Conservation (phyloP, 768 basidiomycete genomes). For the Leccinum aurantiacum region DNA sequence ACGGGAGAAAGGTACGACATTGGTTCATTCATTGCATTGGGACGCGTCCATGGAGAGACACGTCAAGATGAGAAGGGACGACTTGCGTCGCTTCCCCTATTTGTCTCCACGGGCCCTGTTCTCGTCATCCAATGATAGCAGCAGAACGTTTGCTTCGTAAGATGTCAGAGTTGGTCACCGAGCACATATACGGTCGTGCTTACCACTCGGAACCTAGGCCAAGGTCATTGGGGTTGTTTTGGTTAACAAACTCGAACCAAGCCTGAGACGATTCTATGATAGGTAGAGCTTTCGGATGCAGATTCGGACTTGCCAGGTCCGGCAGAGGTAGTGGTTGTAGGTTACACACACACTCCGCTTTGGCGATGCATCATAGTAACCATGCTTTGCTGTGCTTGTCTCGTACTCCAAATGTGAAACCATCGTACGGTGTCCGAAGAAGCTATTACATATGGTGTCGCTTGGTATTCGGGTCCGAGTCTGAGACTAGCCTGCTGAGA, state of each 20-base stretch:
- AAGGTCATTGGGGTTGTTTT: neutral
- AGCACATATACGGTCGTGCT: neutral
- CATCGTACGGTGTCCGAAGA: neutral
- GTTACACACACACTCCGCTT: neutral
- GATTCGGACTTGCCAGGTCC: neutral
- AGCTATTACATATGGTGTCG: too few species aligned
- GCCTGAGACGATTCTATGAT: neutral
- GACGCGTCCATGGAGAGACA: neutral
- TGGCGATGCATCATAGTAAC: constrained; percentile 45
- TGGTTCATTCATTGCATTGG: neutral
- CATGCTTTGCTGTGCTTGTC: neutral
- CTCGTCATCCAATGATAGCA: neutral
- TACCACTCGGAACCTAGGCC: neutral
- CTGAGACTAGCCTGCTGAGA: constrained; percentile 15
- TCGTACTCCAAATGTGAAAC: neutral
- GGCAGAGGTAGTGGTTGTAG: neutral
- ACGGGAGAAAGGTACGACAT: neutral
- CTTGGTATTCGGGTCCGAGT: constrained; percentile 7
- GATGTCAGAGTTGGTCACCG: neutral
- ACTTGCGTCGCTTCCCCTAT: neutral
- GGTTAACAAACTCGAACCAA: neutral
- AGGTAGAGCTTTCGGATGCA: neutral
- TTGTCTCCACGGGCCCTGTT: neutral
- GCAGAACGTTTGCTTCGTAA: neutral
- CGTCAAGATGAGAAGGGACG: neutral